Conservation (phyloP, 768 basidiomycete species). For the Xanthoconium stramineum region DNA sequence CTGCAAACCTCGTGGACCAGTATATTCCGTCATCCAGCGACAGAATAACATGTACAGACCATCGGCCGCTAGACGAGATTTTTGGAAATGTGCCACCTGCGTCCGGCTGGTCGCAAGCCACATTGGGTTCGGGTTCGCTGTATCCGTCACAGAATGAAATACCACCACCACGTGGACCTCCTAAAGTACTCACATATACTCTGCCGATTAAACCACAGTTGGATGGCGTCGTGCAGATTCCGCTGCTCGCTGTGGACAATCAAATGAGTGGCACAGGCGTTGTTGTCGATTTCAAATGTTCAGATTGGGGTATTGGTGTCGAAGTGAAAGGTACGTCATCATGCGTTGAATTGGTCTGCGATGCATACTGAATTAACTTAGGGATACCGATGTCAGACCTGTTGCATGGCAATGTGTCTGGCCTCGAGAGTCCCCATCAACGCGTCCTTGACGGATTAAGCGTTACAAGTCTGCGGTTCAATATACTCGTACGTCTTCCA, state of each 20-base stretch:
- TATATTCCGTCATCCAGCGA: conserved; percentile 29
- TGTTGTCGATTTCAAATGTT: conserved; percentile 19
- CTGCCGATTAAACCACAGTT: conserved; percentile 19
- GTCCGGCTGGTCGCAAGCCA: not conserved
- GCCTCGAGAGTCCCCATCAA: conserved; percentile 17
- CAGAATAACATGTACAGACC: conserved; percentile 27
- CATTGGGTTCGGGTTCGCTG: not conserved
- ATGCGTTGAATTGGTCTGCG: not conserved
- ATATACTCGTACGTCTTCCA: conserved; percentile 21
- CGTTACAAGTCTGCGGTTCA: conserved; percentile 12
- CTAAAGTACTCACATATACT: conserved; percentile 14
- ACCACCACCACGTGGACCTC: not conserved
- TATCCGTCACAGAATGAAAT: conserved; percentile 1
- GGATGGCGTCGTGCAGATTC: conserved; percentile 20
- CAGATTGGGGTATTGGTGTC: conserved; percentile 24
- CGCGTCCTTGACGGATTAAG: conserved; percentile 22
- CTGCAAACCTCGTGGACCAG: conserved; percentile 14
- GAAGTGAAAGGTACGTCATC: conserved; percentile 16
- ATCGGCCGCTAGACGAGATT: conserved; percentile 27
- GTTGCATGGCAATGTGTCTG: conserved; percentile 18
- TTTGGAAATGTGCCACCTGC: conserved; percentile 12
- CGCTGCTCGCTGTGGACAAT: conserved; percentile 24
- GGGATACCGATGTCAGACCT: conserved; percentile 28
- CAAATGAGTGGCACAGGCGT: conserved; percentile 15
- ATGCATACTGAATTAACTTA: not conserved